Evolutionary conservation across 1,284 basidiomycete species (phyloP).

Genomic region (Apiotrichum akiyoshidainum): DNA sequence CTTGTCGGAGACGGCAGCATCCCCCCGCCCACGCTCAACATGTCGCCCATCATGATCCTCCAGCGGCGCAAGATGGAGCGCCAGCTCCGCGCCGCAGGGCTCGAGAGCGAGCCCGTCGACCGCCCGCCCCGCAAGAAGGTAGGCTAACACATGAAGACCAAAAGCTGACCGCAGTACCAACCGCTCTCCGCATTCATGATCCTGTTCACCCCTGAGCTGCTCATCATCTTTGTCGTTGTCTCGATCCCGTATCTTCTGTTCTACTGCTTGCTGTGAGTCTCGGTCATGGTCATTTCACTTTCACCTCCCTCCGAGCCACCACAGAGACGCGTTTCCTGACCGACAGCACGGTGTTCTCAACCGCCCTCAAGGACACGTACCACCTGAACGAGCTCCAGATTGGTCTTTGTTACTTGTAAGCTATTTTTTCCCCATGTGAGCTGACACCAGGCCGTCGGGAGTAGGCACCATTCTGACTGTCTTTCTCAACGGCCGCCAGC

Average conservation of each 20-base stretch:
- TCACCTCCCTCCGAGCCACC: not conserved
- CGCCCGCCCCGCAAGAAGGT: slow-evolving; percentile 33
- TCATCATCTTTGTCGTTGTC: slow-evolving; percentile 37
- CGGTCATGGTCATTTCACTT: too few relatives aligned
- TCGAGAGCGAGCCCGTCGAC: slow-evolving; percentile 27
- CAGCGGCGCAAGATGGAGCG: slow-evolving; percentile 26
- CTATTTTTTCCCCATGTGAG: too few relatives aligned
- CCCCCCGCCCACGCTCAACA: slow-evolving; percentile 42
- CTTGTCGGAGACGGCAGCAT: slow-evolving; percentile 49
- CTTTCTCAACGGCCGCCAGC: slow-evolving; percentile 40
- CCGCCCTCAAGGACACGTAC: slow-evolving; percentile 43
- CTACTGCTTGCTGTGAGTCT: slow-evolving; percentile 25
- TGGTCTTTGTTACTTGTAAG: slow-evolving; percentile 49
- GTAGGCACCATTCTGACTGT: slow-evolving; percentile 35
- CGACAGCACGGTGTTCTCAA: slow-evolving; percentile 40
- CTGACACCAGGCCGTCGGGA: slow-evolving; percentile 37
- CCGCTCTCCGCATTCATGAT: slow-evolving; percentile 43
- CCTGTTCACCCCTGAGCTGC: slow-evolving; percentile 45
- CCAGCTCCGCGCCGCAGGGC: slow-evolving; percentile 19
- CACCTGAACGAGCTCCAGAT: slow-evolving; percentile 45
- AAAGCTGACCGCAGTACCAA: slow-evolving; percentile 30
- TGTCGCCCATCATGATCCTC: slow-evolving; percentile 30
- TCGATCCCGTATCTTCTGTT: slow-evolving; percentile 48
- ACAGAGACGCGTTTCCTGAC: slow-evolving; percentile 1
- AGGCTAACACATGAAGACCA: slow-evolving; percentile 1